Conservation (phyloP, 495 filamentous ascomycete species). For the Glonium stellatum region DNA sequence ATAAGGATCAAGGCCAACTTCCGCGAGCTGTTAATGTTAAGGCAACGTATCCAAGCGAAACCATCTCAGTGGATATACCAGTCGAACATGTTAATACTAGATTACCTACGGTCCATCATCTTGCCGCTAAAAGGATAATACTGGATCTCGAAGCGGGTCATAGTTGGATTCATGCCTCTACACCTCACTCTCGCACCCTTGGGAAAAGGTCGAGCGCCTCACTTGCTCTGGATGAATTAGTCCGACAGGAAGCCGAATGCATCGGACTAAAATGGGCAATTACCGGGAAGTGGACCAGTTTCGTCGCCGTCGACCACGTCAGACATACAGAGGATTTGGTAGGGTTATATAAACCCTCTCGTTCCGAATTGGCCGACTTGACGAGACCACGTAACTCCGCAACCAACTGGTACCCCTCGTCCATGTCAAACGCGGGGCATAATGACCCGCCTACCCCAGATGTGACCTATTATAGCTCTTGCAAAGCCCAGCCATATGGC, state of each 20-base stretch:
- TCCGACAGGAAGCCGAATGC: not conserved
- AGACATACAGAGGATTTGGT: not conserved
- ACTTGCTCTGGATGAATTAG: not conserved
- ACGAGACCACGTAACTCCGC: not conserved
- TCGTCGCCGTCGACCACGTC: slow-evolving; percentile 13
- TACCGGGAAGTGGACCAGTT: slow-evolving; percentile 23
- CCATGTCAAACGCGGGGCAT: too few relatives aligned
- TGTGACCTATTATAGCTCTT: too few relatives aligned
- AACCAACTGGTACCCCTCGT: too few relatives aligned
- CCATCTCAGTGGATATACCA: not conserved
- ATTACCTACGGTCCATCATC: slow-evolving; percentile 16
- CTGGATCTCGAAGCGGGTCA: slow-evolving; percentile 22
- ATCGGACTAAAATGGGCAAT: slow-evolving; percentile 12
- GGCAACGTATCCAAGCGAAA: not conserved
- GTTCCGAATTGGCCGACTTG: not conserved
- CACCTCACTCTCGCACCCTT: not conserved
- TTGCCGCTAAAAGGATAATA: slow-evolving; percentile 25
- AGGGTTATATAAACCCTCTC: slow-evolving; percentile 2
- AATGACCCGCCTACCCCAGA: too few relatives aligned
- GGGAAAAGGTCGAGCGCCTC: not conserved
- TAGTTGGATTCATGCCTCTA: slow-evolving; percentile 19
- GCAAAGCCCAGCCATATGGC: too few relatives aligned
- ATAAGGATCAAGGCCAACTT: not conserved
- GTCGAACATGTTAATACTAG: not conserved
- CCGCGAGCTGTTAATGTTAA: not conserved